Evolutionary conservation across 2,329 filamentous ascomycete species (phyloP).

Genomic region (Huntiella abstrusa): DNA sequence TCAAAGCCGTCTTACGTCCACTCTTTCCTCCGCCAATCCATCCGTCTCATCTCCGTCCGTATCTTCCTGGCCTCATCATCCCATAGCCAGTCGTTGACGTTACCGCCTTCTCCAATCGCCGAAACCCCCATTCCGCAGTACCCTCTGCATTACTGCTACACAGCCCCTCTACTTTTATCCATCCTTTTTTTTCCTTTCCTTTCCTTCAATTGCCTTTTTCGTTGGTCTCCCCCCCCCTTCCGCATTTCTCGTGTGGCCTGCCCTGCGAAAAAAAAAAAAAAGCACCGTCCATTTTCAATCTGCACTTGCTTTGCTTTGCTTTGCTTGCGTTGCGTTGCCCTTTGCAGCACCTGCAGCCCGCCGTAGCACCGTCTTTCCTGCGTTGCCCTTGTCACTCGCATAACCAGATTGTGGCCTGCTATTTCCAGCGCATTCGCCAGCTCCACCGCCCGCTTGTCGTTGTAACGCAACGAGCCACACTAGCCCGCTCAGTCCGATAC

Average conservation of each 20-base stretch:
- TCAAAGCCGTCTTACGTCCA: too few species aligned
- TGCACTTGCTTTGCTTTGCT: conserved; percentile 1
- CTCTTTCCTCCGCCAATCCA: too few species aligned
- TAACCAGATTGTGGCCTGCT: background rate
- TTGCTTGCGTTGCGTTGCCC: background rate
- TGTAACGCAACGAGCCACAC: too few species aligned
- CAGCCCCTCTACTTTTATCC: background rate
- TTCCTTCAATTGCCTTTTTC: conserved; percentile 1
- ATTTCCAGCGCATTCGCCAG: background rate
- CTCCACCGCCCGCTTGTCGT: too few species aligned
- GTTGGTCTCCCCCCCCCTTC: background rate
- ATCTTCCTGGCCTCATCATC: background rate
- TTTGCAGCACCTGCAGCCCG: too few species aligned
- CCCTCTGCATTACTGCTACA: background rate
- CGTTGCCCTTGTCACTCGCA: too few species aligned
- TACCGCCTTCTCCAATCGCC: background rate
- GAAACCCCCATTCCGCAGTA: background rate
- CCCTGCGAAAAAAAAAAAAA: background rate
- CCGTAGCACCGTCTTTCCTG: too few species aligned
- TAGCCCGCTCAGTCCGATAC: too few species aligned
- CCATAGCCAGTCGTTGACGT: background rate
- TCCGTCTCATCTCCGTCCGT: too few species aligned
- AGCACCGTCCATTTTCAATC: conserved; percentile 1
- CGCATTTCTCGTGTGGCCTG: too few species aligned
- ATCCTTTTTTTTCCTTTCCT: background rate